Conservation (phyloP, 352 stramenopile genomes). For the Globisporangium abappressorium region DNA sequence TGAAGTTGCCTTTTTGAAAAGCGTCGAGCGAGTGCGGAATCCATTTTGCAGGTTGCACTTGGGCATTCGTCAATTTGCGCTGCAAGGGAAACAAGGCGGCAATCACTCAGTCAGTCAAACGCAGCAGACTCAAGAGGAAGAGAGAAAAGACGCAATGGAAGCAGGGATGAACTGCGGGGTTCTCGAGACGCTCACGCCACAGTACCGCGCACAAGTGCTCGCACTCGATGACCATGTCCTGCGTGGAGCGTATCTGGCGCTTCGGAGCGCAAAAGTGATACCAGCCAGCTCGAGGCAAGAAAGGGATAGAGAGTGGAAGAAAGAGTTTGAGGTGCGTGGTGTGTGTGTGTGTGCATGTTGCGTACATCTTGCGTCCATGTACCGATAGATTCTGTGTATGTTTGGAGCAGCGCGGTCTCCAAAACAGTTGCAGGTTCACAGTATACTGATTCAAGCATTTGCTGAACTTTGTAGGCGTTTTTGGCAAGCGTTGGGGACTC, state of each 20-base stretch:
- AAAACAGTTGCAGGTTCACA: not conserved
- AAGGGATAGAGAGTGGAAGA: not conserved
- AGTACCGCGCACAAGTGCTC: not conserved
- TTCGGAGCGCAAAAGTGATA: not conserved
- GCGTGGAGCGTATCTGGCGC: not conserved
- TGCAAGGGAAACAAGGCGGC: not conserved
- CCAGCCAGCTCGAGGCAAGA: not conserved
- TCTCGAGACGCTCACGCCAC: slow-evolving; percentile 1
- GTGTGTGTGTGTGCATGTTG: not conserved
- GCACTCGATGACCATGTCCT: not conserved
- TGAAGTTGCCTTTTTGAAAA: not conserved
- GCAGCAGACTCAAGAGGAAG: not conserved
- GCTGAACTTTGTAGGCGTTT: not conserved
- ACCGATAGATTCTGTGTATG: not conserved
- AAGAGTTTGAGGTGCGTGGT: not conserved
- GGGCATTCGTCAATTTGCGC: not conserved
- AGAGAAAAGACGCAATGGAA: not conserved
- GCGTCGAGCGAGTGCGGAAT: not conserved
- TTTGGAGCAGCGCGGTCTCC: not conserved
- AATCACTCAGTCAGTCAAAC: not conserved
- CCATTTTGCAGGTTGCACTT: not conserved
- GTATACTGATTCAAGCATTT: not conserved
- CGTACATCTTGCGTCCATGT: not conserved
- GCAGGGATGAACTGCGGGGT: not conserved
- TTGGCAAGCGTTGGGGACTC: not conserved